A percentile compares a stretch with the other conserved stretches of the same genome.
Conservation (phyloP, 768 basidiomycete species). For the Serendipita indica region DNA sequence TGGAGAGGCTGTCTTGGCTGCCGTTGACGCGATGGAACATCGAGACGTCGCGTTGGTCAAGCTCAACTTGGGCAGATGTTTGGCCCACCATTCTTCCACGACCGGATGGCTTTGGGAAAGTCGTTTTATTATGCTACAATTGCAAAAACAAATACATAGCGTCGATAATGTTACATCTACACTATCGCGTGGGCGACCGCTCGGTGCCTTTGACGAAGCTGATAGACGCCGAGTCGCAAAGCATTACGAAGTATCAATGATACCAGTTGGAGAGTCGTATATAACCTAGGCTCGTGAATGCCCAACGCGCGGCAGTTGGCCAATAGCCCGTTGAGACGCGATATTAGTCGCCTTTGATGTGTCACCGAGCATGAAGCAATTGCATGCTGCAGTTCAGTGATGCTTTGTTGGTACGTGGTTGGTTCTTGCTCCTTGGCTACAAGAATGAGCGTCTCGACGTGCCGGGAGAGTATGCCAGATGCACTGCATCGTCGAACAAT, state of each 20-base stretch:
- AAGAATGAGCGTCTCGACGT: not conserved
- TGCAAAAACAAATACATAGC: not conserved
- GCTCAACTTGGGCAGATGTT: not conserved
- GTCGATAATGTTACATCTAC: not conserved
- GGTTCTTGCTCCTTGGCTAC: not conserved
- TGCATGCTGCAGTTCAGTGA: not conserved
- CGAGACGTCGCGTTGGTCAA: not conserved
- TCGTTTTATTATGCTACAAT: not conserved
- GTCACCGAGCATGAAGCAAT: too few relatives aligned
- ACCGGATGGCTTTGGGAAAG: not conserved
- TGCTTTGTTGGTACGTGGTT: not conserved
- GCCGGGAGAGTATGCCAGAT: too few relatives aligned
- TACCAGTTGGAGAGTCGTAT: not conserved
- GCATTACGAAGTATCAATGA: not conserved
- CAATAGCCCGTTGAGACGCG: not conserved
- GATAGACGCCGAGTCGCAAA: not conserved
- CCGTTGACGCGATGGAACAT: slow-evolving; percentile 4
- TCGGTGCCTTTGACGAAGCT: not conserved
- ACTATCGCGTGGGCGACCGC: not conserved
- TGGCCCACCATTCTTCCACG: not conserved
- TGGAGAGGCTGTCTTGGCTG: slow-evolving; percentile 5
- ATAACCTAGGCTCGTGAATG: not conserved
- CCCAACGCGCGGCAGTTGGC: not conserved
- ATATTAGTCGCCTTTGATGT: too few relatives aligned
- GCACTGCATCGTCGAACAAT: too few relatives aligned